Conservation (phyloP, 139 green algal genomes). For the Chlamydomonas eustigma region DNA sequence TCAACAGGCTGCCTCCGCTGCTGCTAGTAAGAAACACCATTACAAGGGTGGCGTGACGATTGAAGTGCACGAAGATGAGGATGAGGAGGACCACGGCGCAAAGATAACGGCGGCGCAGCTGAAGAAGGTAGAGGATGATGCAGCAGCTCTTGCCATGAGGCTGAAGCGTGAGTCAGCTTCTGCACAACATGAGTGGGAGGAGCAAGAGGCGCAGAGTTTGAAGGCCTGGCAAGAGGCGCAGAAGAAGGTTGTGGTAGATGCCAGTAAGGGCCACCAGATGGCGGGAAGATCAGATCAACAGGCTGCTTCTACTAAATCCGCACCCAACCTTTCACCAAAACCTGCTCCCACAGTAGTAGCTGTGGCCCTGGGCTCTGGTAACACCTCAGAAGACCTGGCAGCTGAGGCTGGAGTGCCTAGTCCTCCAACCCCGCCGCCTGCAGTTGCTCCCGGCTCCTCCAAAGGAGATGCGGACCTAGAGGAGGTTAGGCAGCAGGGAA, state of each 20-base stretch:
- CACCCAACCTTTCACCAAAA: too few species aligned
- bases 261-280: too few species aligned
- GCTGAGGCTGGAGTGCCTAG: neutral
- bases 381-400: neutral
- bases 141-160: neutral
- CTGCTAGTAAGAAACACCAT: neutral
- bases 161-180: neutral
- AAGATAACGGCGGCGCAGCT: conserved; percentile 1
- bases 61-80: conserved; percentile 22
- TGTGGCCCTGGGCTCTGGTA: neutral
- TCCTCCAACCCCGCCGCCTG: neutral
- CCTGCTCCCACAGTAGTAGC: too few species aligned
- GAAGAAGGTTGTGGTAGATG: neutral
- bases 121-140: neutral
- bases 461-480: neutral
- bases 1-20: neutral
- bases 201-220: neutral
- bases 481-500: neutral
- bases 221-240: neutral
- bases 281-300: neutral
- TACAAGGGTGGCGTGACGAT: conserved; percentile 25
- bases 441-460: neutral
- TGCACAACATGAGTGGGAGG: conserved; percentile 1
- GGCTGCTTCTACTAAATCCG: neutral
- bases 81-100: conserved; percentile 1